Base-by-base conservation (phyloP, 805 yeast species). In the Lachancea nothofagi region DNA sequence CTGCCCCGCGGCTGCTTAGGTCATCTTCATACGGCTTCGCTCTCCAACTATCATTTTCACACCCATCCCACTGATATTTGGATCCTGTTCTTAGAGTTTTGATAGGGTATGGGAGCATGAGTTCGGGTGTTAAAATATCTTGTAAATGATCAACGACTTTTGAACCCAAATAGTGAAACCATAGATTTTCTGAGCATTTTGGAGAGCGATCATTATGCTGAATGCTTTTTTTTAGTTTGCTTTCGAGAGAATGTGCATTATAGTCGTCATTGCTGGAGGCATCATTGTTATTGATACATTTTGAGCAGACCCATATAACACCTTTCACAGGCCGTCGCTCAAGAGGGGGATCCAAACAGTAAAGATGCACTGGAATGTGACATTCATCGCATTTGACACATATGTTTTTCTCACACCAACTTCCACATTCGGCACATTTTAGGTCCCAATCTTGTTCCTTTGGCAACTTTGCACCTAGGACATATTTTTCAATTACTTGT, bases 281-380 rank as follows among this genome's bases (percentile, higher is more conserved):
- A 5, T 23, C 28, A 9, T 15, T 14, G n/a, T 66, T 71, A 48
- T 76, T 74, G n/a, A 80, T 70, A 64, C 97, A 88, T 4, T 66
- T 57, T 21, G 85, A 89, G 66, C 97, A 88, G 19, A 86, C 74
- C 96, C 96, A 89, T 7, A 87, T 84, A 55, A 86, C 83, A 1
- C 95, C 96, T 42, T 94, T 66, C 31, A 84, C 79, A 1, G 96
- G 96, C 53, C 84, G 84, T 46, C 75, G 75, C 38, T 74, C 57
- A 28, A 87, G 61, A 1, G 96, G 96, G 1, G 96, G 96, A 44
- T 82, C 85, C 34, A 88, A 72, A 54, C 97, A 89, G 26, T 77
- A 67, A 76, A 88, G 75, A 63, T 89, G 97, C 49, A 78, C 86
- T 43, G 68, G 68, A 13, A 72, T 70, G 9, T 70, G 68, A 59